Conservation (phyloP, 495 filamentous ascomycete species). For the Wilcoxina mikolae region DNA sequence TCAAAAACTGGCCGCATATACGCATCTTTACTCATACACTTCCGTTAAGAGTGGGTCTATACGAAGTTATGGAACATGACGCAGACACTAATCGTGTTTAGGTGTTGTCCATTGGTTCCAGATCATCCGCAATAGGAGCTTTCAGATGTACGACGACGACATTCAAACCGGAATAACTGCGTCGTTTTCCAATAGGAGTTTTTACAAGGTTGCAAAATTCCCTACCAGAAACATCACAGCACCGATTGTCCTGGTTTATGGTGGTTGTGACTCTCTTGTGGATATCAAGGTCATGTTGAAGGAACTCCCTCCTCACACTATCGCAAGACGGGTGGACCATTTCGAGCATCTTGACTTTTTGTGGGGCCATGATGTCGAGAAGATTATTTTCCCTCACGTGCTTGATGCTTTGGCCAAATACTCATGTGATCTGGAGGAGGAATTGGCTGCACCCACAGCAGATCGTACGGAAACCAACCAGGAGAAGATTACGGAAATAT, state of each 20-base stretch:
- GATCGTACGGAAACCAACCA: neutral
- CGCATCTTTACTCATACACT: conserved; percentile 90
- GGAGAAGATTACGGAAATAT: neutral
- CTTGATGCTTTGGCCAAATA: conserved; percentile 70
- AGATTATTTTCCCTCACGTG: conserved; percentile 77
- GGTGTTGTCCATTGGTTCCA: conserved; percentile 86
- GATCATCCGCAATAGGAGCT: conserved; percentile 84
- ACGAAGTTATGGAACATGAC: neutral
- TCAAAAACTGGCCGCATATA: conserved; percentile 93
- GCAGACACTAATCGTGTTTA: conserved; percentile 1
- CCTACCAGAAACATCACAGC: conserved; percentile 95
- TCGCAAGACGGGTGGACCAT: conserved; percentile 68
- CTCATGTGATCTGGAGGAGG: conserved; percentile 37
- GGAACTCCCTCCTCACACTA: conserved; percentile 68
- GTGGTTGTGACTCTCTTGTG: conserved; percentile 85
- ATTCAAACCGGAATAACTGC: conserved; percentile 42
- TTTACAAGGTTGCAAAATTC: conserved; percentile 87
- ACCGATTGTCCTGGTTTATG: conserved; percentile 83
- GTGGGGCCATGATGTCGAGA: conserved; percentile 77
- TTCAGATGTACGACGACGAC: conserved; percentile 98
- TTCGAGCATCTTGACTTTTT: conserved; percentile 96
- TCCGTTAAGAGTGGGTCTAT: conserved; percentile 69
- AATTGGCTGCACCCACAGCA: neutral
- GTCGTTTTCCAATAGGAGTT: conserved; percentile 45
- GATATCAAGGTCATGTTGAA: conserved; percentile 84